These are phyloP conservation scores for Rosa chinensis DNA, from an alignment of 306 rosid genomes.

Conservation along the genomic window DNA sequence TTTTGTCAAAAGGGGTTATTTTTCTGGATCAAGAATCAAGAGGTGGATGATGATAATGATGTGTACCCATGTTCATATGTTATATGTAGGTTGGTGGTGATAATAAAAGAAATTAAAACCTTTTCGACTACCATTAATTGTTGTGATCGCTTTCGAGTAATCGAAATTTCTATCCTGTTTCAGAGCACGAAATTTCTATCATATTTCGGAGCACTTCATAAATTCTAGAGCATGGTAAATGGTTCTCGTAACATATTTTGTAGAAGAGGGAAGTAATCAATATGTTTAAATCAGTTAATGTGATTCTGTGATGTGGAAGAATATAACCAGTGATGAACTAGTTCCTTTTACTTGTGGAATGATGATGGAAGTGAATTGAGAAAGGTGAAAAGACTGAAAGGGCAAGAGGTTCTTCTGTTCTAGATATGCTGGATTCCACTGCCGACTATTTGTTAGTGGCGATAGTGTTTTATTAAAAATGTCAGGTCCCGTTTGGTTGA, in stretches of 20 bases:
- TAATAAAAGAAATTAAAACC: constrained; percentile 30
- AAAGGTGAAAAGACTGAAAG: not conserved
- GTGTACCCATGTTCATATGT: constrained; percentile 38
- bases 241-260: no score
- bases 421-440: constrained; percentile 25
- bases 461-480: constrained; percentile 30
- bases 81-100: constrained; percentile 36
- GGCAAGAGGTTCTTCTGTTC: constrained; percentile 9
- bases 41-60: constrained; percentile 10
- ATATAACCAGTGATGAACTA: not conserved
- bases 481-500: not conserved
- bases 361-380: not conserved
- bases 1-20: constrained; percentile 24
- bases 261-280: no score
- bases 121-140: not conserved
- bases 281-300: not conserved
- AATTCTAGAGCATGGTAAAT: no score
- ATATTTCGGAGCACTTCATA: not conserved
- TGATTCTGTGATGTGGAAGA: not conserved
- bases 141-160: no score
- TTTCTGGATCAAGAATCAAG: constrained; percentile 1
- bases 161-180: not conserved
- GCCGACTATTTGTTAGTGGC: constrained; percentile 13
- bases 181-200: no score
- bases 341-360: not conserved